Evolutionary conservation across 352 stramenopile species (phyloP), one percentile per base, ranked within the genome.

Genomic region (Phytophthora sojae): DNA sequence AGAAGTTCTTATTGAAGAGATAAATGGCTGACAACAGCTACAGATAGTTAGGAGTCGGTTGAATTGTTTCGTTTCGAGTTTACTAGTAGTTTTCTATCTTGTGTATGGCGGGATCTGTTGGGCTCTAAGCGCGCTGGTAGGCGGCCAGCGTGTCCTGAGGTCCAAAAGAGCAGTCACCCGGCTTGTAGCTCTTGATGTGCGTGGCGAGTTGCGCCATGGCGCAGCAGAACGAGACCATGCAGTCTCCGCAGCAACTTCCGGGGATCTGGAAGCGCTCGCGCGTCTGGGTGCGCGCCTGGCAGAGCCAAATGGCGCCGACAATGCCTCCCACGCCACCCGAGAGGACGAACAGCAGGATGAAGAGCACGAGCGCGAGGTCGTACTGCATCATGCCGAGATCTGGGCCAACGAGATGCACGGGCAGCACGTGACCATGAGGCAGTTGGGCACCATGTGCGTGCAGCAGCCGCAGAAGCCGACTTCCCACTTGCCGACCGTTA

Each of bases 101-200:
- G 39, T 53, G 23, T 15, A 9, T 30, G 45, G 45, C 14, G 37
- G 2, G 6, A 25, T 32, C 53, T 59, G 35, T 15, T 42, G 35
- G 12, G 42, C 5, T 19, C 26, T 63, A 64, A 6, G 44, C 58
- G n/a, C 23, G 61, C 35, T 64, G 51, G 55, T 83, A 83, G 3
- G 64, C 42, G 1, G 64, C 47, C 26, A 83, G 61, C 23, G 61
- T 67, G 4, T 79, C 73, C 35, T 71, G 72, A 39, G 74, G 44
- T 60, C 44, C 21, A 25, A 85, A 85, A 25, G 65, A 67, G 63
- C 80, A 88, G 17, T 30, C 63, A 32, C 77, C 72, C 4, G 76
- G 79, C 15, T 61, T 80, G 75, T 89, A 89, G 53, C 74, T 86
- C 58, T 86, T 84, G 30, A 81, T 51, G 59, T 89, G 79, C 1